Percentiles rank a stretch among this genome's conserved stretches.
Conservation (phyloP, 1,139 yeast genomes). For the Nakaseomyces sp. region DNA sequence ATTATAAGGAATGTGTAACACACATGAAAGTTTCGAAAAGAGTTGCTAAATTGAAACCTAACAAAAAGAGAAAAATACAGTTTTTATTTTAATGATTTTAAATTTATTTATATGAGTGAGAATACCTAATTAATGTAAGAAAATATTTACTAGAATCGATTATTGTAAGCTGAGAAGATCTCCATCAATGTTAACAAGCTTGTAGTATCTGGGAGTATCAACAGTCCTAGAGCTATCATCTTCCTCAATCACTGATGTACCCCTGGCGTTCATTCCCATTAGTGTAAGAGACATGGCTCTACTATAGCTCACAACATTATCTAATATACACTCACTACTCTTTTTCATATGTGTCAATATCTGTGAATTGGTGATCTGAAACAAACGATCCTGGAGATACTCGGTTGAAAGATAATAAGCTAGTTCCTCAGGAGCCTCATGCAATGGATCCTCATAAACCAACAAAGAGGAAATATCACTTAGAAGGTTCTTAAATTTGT, state of each 20-base stretch:
- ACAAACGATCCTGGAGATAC: constrained; percentile 27
- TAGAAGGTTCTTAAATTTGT: constrained; percentile 31
- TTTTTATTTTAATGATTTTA: too few relatives aligned
- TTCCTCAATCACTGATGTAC: constrained; percentile 10
- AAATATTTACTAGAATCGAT: neutral
- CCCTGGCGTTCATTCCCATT: constrained; percentile 17
- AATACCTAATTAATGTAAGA: neutral
- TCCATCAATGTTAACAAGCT: constrained; percentile 27
- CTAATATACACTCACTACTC: constrained; percentile 25
- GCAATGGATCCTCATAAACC: constrained; percentile 43
- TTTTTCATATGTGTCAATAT: constrained; percentile 23
- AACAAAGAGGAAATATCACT: constrained; percentile 41
- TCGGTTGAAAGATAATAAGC: constrained; percentile 22
- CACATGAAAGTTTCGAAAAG: too few relatives aligned
- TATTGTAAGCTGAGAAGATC: constrained; percentile 24
- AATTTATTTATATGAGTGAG: neutral
- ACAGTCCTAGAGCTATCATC: constrained; percentile 9
- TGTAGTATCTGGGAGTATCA: constrained; percentile 22
- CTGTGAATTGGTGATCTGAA: constrained; percentile 24
- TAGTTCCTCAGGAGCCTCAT: constrained; percentile 26
- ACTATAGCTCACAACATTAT: constrained; percentile 26
- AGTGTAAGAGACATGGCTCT: constrained; percentile 27
- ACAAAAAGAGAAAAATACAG: too few relatives aligned
- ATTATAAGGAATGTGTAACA: neutral
- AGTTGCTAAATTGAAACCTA: too few relatives aligned